Evolutionary conservation across 2,329 filamentous ascomycete genomes (phyloP), one percentile per base, ranked within the genome.

Genomic region (Alternaria sp.): DNA sequence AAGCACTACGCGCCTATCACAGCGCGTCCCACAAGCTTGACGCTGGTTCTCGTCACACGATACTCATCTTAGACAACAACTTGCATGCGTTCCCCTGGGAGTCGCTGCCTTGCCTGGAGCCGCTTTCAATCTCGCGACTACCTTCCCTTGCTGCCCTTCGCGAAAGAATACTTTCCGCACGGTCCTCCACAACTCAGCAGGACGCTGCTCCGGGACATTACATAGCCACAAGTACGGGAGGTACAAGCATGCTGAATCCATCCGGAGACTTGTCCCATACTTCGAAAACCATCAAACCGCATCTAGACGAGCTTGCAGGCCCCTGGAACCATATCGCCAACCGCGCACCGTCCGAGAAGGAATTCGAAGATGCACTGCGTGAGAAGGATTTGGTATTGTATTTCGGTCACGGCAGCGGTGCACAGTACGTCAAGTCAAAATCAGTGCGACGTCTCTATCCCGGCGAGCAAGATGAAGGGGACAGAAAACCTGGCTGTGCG

Each of bases 51-150:
- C 83, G 83, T 2, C 96, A 99, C 76, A 95, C 93, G 0, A 91
- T 99, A 57, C 85, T 99, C 3, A 89, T 99, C 7, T 85, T 99
- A 6, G 96, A 99, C 80, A 97, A 97, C 79, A 87, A 92, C 3
- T 85, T 99, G 3, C 96, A 98, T 74, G 85, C 88, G 2, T 97
- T 99, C 74, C 96, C 96, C 0, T 99, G 96, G 96, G 96, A 99
- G 77, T 97, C 93, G 1, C 82, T 99, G 41, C 93, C 94, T 0
- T 97, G 93, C 76, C 87, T 99, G 75, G 87, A 92, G 67, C 87
- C 87, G 3, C 84, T 90, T 5, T 91, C 95, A 0, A 90, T 97
- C 37, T 97, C 93, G 4, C 89, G 96, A 12, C 89, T 99, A 23
- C 94, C 95, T 7, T 97, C 94, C 0, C 86, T 99, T 43, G 90